Evolutionary conservation across 208 protist genomes (phyloP), one percentile per base, ranked within the genome.

Genomic region (Acanthamoeba lenticulata): DNA sequence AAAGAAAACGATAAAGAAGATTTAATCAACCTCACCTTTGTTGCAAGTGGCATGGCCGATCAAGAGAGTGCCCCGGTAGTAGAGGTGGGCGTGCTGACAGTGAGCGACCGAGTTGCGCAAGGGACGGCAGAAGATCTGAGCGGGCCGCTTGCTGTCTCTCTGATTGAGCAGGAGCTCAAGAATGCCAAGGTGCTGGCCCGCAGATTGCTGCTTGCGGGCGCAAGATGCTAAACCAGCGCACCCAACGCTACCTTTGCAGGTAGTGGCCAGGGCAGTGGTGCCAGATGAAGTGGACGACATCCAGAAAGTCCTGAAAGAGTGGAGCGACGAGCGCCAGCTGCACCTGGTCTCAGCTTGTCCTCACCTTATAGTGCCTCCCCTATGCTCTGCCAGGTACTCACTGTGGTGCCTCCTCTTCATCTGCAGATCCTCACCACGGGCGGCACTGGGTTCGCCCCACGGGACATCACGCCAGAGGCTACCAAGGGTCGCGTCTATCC

Each of bases 401-500:
- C 60, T 60, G 52, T 60, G 52, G 21, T 60, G 52, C 21, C 15
- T 60, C 15, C 15, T 60, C 15, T 11, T 27, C 52, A 60, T 32
- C 1, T n/a, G 1, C 13, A 79, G 69, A 52, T 94, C 15, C 65
- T 94, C 49, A 94, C 88, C 29, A 93, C 94, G 0, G 88, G 90
- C 40, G 95, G 95, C n/a, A 96, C 95, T 3, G 95, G 95, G 17
- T 95, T 96, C 40, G 34, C 95, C 45, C 90, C 94, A 21, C 85
- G 95, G 52, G 95, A 96, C 42, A 47, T 95, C 1, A 96, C 95
- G 67, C 95, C 95, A 4, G 95, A 96, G 44, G 95, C 95, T 1
- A 96, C 95, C 7, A 88, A 92, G 49, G 79, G 79, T 88, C 34
- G 5, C 21, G 4, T 13, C 27, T 5, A 7, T 83, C 19, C 42